These are phyloP conservation scores for Nannochloropsis oceanica DNA, from an alignment of 108 stramenopile genomes.

Conservation along the genomic window DNA sequence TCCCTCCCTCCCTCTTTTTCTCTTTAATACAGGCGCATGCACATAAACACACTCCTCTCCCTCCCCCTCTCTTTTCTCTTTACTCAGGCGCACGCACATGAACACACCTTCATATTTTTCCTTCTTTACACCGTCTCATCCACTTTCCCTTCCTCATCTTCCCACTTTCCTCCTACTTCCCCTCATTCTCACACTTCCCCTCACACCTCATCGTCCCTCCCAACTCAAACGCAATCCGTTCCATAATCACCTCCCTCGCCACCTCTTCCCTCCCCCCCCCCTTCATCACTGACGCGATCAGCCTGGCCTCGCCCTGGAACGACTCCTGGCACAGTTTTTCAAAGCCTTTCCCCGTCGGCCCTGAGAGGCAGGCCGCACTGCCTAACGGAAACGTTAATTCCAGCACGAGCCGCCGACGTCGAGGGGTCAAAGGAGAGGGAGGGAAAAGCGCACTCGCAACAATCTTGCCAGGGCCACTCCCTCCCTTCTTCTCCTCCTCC, in stretches of 20 bases:
- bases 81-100: too few relatives aligned
- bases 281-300: not conserved
- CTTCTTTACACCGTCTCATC: not conserved
- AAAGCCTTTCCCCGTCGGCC: not conserved
- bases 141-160: not conserved
- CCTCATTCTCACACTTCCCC: not conserved
- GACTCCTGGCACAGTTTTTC: not conserved
- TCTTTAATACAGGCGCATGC: too few relatives aligned
- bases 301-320: not conserved
- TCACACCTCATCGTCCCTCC: not conserved
- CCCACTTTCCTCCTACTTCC: not conserved
- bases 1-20: not conserved
- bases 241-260: not conserved
- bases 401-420: not conserved
- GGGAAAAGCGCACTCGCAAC: not conserved
- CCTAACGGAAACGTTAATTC: not conserved
- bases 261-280: not conserved
- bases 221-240: not conserved
- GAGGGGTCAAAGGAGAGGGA: not conserved
- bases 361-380: not conserved
- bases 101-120: not conserved
- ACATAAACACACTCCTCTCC: not conserved
- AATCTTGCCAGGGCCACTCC: too few relatives aligned
- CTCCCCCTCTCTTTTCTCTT: not conserved
- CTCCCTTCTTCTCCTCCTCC: not conserved